These are phyloP conservation scores for Ceratobasidium sp. DNA, from an alignment of 1,284 basidiomycete genomes.

Conservation along the genomic window DNA sequence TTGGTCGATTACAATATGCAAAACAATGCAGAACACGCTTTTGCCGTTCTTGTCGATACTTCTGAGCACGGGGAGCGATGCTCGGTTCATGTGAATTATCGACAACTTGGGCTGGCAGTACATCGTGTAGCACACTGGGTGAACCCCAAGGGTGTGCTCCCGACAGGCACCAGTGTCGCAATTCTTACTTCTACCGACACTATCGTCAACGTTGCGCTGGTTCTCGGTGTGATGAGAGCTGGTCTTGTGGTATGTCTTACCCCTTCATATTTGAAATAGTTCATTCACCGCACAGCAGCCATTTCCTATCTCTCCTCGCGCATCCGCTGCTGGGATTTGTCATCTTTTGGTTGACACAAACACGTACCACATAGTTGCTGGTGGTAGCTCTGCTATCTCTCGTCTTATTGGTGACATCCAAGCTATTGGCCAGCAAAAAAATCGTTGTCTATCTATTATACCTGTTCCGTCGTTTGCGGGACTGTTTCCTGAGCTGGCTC, in stretches of 20 bases:
- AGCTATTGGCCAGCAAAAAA: neutral
- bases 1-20: slow-evolving; percentile 35
- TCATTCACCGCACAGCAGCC: slow-evolving; percentile 9
- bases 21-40: slow-evolving; percentile 20
- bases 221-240: slow-evolving; percentile 38
- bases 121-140: slow-evolving; percentile 27
- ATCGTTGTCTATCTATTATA: neutral
- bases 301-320: slow-evolving; percentile 38
- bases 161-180: slow-evolving; percentile 31
- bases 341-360: slow-evolving; percentile 27
- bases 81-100: slow-evolving; percentile 11
- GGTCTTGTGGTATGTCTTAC: slow-evolving; percentile 34
- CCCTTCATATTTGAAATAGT: neutral
- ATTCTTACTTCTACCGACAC: slow-evolving; percentile 38
- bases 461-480: slow-evolving; percentile 18
- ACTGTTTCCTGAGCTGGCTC: slow-evolving; percentile 2
- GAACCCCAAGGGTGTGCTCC: slow-evolving; percentile 14
- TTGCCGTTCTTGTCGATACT: slow-evolving; percentile 26
- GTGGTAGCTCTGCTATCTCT: slow-evolving; percentile 24
- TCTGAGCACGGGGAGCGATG: neutral
- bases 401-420: neutral
- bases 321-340: slow-evolving; percentile 33
- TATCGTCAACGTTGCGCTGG: slow-evolving; percentile 31
- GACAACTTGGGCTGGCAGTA: slow-evolving; percentile 20
- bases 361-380: slow-evolving; percentile 22